phyloP scores from a whole-genome alignment of 768 basidiomycete genomes.

The Sutorius australiensis region DNA sequence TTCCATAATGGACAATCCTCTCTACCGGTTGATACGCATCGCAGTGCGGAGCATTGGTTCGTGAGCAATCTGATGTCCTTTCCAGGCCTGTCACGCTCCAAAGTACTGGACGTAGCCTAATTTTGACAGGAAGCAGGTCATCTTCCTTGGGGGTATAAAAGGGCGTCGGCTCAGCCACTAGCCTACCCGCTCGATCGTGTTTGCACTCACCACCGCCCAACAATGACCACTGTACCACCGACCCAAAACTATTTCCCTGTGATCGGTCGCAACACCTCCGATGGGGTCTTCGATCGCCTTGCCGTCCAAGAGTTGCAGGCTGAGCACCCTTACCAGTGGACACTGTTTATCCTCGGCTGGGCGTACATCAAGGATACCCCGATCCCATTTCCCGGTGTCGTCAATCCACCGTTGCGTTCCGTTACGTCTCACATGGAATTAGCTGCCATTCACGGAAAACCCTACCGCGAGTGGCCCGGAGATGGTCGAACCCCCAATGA shows the following conservation, averaged over 20 bases:
- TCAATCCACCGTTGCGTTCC: slow-evolving; percentile 8
- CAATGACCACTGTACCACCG: not conserved
- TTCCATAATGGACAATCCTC: not conserved
- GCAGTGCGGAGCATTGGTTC: not conserved
- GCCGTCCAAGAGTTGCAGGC: slow-evolving; percentile 18
- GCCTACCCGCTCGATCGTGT: not conserved
- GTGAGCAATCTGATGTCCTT: not conserved
- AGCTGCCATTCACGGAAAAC: slow-evolving; percentile 23
- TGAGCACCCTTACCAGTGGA: slow-evolving; percentile 23
- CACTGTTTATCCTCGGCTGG: slow-evolving; percentile 26
- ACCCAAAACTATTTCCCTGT: slow-evolving; percentile 18
- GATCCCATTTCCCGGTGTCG: slow-evolving; percentile 12
- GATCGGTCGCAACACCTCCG: slow-evolving; percentile 15
- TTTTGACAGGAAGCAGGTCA: not conserved
- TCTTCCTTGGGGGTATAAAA: slow-evolving; percentile 1
- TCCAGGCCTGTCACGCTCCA: not conserved
- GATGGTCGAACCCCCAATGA: slow-evolving; percentile 18
- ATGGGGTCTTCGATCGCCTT: slow-evolving; percentile 19
- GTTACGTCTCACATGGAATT: slow-evolving; percentile 21
- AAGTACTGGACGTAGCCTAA: not conserved
- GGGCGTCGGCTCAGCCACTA: not conserved
- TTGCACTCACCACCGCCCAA: not conserved
- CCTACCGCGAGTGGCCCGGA: slow-evolving; percentile 24
- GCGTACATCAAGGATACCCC: slow-evolving; percentile 10
- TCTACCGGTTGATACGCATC: not conserved